phyloP scores from a whole-genome alignment of 805 yeast species.

The Lipomyces kockii region DNA sequence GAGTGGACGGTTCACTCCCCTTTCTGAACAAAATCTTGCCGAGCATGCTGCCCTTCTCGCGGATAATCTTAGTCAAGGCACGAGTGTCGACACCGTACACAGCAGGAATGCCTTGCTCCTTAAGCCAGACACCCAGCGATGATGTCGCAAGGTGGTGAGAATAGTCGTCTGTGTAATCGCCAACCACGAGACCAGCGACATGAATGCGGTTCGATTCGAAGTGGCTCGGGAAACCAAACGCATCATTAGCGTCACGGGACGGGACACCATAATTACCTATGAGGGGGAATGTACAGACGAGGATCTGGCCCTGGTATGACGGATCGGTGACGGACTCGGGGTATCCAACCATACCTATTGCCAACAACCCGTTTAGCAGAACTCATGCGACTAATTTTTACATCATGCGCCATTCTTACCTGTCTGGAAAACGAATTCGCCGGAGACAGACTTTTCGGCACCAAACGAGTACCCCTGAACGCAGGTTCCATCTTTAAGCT shows the following conservation, averaged over 20 bases:
- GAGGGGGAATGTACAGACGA: constrained; percentile 95
- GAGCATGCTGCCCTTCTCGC: constrained; percentile 89
- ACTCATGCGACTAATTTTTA: constrained; percentile 1
- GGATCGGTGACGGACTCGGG: constrained; percentile 99
- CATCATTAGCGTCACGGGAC: constrained; percentile 77
- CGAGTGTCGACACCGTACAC: constrained; percentile 98
- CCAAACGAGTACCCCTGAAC: constrained; percentile 95
- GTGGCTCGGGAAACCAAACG: constrained; percentile 79
- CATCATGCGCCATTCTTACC: constrained; percentile 49
- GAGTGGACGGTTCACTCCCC: constrained; percentile 41
- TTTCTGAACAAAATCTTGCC: constrained; percentile 79
- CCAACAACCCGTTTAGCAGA: background rate
- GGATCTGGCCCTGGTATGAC: constrained; percentile 93
- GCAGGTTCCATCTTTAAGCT: constrained; percentile 74
- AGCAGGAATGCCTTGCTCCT: constrained; percentile 91
- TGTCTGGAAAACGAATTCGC: constrained; percentile 98
- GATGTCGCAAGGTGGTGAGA: constrained; percentile 93
- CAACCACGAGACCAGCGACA: constrained; percentile 94
- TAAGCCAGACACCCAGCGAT: constrained; percentile 91
- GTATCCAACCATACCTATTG: constrained; percentile 76
- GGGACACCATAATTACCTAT: constrained; percentile 99
- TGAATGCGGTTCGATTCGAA: constrained; percentile 93
- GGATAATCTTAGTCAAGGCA: constrained; percentile 87
- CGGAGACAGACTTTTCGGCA: constrained; percentile 87
- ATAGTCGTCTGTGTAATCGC: constrained; percentile 94